Percentiles rank a stretch among this genome's conserved stretches.
Conservation (phyloP, 1,139 yeast species). For the Debaryomycetaceae sp. region DNA sequence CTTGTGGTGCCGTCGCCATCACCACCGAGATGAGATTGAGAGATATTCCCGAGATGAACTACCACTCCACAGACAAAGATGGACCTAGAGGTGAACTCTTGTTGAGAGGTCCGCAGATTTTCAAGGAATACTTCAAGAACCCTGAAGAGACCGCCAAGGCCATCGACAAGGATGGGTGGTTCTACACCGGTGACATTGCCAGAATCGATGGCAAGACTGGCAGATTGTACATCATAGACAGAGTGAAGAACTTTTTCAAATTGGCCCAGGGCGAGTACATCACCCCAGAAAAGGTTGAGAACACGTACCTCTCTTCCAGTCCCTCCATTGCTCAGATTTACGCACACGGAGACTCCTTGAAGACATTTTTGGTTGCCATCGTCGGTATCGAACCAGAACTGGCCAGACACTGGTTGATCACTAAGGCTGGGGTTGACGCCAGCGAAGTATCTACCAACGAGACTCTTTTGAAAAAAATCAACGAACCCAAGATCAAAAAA, state of each 20-base stretch:
- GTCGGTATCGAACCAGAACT: conserved; percentile 39
- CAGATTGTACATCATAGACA: conserved; percentile 58
- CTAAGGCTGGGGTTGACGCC: conserved; percentile 14
- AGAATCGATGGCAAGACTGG: conserved; percentile 47
- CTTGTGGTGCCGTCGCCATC: conserved; percentile 58
- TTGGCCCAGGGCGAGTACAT: conserved; percentile 80
- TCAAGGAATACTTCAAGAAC: conserved; percentile 57
- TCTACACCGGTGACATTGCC: conserved; percentile 74
- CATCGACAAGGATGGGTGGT: conserved; percentile 50
- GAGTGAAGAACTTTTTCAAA: conserved; percentile 79
- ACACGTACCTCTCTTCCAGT: conserved; percentile 51
- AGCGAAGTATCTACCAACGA: conserved; percentile 15
- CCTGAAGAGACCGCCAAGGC: conserved; percentile 29
- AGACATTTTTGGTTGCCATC: conserved; percentile 28
- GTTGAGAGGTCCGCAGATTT: conserved; percentile 65
- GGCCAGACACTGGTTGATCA: conserved; percentile 18
- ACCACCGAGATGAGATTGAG: conserved; percentile 55
- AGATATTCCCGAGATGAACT: conserved; percentile 68
- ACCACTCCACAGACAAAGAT: conserved; percentile 40
- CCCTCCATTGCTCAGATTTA: conserved; percentile 53
- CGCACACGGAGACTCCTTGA: conserved; percentile 38
- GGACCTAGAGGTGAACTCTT: conserved; percentile 54
- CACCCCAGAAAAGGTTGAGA: conserved; percentile 76
- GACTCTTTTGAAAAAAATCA: conserved; percentile 19
- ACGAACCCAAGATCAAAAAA: conserved; percentile 22